Base-by-base conservation (phyloP, 306 rosid species). In the Arachis hypogaea region DNA sequence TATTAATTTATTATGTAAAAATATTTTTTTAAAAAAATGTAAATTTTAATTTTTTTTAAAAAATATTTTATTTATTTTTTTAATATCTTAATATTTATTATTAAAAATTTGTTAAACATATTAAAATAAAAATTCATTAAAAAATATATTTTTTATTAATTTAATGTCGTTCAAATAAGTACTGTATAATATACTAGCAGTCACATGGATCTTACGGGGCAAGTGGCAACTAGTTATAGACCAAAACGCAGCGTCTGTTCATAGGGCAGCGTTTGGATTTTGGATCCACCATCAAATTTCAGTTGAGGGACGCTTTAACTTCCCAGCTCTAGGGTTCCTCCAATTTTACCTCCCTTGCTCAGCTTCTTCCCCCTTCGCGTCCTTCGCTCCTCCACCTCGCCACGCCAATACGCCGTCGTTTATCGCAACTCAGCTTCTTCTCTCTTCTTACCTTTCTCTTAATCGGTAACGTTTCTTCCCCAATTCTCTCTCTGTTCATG, bases 311-410 rank as follows among this genome's bases (percentile, higher is more conserved):
- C 58, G 22, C 29, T 52, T n/a, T 22, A 52, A 52, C 57, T 51
- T 51, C 54, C n/a, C n/a, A 9, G 18, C 7, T 50, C 12, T 57
- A 70, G 75, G 75, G 75, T 70, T 70, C 63, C 65, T 52, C 29
- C 58, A 1, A 52, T n/a, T 52, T 52, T 43, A 9, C 2, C 8
- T 22, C 22, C 8, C 50, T 36, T 2, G 0, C 43, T 3, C 42
- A 11, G 57, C 57, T 51, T 3, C 57, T n/a, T 51, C n/a, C 6
- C 11, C 8, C 0, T 59, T 59, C 64, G 6, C 8, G 45, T 38
- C 9, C 47, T 12, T 46, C 45, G 55, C 46, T 16, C 36, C 44
- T 18, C 76, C 29, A 16, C 14, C 28, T 30, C 57, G 44, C 9
- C 71, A 0, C 50, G 50, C 30, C 72, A 51, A 51, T 44, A 78